phyloP scores from a whole-genome alignment of 1,284 basidiomycete species.

The Ceratobasidium sp. region DNA sequence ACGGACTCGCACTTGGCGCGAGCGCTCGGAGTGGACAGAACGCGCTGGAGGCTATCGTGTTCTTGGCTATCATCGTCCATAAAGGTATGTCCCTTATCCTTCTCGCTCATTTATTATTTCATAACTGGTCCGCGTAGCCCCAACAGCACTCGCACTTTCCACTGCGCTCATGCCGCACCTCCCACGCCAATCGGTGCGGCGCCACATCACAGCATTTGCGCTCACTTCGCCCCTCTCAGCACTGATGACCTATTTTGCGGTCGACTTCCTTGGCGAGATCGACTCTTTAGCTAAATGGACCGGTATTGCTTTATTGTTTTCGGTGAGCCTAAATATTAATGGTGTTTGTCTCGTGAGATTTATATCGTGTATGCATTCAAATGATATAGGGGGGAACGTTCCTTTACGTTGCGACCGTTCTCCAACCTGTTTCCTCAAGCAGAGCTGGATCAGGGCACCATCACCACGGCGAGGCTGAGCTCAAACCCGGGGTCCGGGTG shows the following conservation, averaged over 20 bases:
- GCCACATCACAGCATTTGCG: slow-evolving; percentile 82
- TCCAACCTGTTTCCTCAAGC: slow-evolving; percentile 71
- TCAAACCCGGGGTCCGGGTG: slow-evolving; percentile 66
- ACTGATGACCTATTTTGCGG: slow-evolving; percentile 74
- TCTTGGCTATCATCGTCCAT: slow-evolving; percentile 88
- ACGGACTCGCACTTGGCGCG: slow-evolving; percentile 91
- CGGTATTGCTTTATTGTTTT: slow-evolving; percentile 82
- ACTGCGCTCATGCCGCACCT: slow-evolving; percentile 83
- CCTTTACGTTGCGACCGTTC: slow-evolving; percentile 92
- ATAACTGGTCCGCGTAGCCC: slow-evolving; percentile 69
- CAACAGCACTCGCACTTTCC: slow-evolving; percentile 86
- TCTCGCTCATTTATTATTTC: slow-evolving; percentile 39
- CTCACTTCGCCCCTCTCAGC: slow-evolving; percentile 84
- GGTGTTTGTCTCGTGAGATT: not conserved
- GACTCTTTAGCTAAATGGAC: slow-evolving; percentile 69
- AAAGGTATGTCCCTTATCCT: slow-evolving; percentile 70
- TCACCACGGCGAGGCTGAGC: slow-evolving; percentile 55
- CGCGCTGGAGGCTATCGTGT: slow-evolving; percentile 68
- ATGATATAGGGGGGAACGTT: slow-evolving; percentile 90
- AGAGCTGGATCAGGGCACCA: slow-evolving; percentile 56
- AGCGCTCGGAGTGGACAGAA: slow-evolving; percentile 53
- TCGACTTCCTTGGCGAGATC: slow-evolving; percentile 67
- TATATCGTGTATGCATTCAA: slow-evolving; percentile 14
- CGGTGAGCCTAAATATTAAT: slow-evolving; percentile 63
- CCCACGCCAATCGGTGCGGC: slow-evolving; percentile 75